Base-by-base conservation (phyloP, 2,329 filamentous ascomycete genomes). In the Colletotrichum liriopes region DNA sequence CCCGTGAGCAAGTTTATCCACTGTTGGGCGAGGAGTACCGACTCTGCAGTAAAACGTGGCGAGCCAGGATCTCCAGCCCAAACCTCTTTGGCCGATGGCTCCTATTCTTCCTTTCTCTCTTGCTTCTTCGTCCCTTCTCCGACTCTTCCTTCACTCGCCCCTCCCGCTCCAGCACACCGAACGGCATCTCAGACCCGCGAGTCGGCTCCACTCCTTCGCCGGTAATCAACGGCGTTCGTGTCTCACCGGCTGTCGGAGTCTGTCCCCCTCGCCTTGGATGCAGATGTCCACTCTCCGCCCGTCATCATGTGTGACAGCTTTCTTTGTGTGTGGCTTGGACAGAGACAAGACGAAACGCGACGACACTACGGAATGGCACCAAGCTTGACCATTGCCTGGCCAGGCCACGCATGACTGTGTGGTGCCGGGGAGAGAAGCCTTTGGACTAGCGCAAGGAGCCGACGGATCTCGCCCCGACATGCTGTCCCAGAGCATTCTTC, bases 31-130 rank as follows among this genome's bases (percentile, higher is more conserved):
- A 4, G 45, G 29, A 32, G 29, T 26, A 26, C 23, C 12, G n/a
- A n/a, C n/a, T 47, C 20, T 67, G 29, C 51, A 69, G 51, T n/a
- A 64, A 72, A 68, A 72, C 69, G 69, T 72, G 69, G 69, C 69
- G 37, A 64, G 26, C 69, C 47, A n/a, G 69, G 69, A 64, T 69
- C 47, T 49, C 16, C 45, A 55, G 37, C 12, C 54, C 43, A 59
- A 35, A 18, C 20, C 16, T 54, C 29, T 41, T n/a, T 49, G 16
- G 43, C 52, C n/a, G 18, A 45, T n/a, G 20, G 18, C 43, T 45
- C 20, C 11, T 63, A n/a, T 55, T 49, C 26, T 43, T 37, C 18
- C 43, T 37, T 37, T 45, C 35, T 2, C n/a, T 7, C 41, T 39
- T 47, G 20, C 37, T 56, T 58, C 47, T 45, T 67, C 6, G 2